phyloP scores from a whole-genome alignment of 257 asterid species.

The Pogostemon cablin region DNA sequence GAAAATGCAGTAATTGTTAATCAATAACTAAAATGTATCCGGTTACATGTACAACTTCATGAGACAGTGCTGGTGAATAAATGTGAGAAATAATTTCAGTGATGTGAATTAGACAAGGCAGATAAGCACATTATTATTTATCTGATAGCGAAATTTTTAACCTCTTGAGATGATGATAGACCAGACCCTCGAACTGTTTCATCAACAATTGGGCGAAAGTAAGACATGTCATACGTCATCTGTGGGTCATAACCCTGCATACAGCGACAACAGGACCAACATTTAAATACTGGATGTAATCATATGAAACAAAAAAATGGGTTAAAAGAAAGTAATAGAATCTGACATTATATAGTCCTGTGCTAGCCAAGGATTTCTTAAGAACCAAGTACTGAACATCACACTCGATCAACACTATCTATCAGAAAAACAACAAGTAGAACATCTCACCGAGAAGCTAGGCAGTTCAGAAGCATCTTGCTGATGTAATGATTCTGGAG shows the following conservation, averaged over 20 bases:
- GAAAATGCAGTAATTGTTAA: neutral
- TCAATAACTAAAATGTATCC: neutral
- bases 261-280: slow-evolving; percentile 25
- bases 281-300: slow-evolving; percentile 11
- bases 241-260: slow-evolving; percentile 86
- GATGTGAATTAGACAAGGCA: neutral
- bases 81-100: neutral
- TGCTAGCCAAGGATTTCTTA: neutral
- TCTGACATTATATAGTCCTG: neutral
- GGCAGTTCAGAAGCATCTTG: slow-evolving; percentile 68
- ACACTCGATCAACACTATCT: slow-evolving; percentile 5
- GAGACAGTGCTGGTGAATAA: neutral
- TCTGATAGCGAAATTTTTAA: slow-evolving; percentile 36
- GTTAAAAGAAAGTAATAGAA: slow-evolving; percentile 15
- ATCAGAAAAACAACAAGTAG: neutral
- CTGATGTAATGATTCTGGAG: slow-evolving; percentile 62
- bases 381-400: neutral
- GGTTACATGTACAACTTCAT: neutral
- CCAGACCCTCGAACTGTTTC: slow-evolving; percentile 73
- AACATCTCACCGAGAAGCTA: slow-evolving; percentile 70
- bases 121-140: slow-evolving; percentile 5
- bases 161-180: slow-evolving; percentile 84
- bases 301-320: slow-evolving; percentile 20
- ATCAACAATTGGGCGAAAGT: slow-evolving; percentile 76
- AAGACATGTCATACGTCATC: slow-evolving; percentile 76